Evolutionary conservation across 768 basidiomycete genomes (phyloP).

Genomic region (Amyloporia xantha): DNA sequence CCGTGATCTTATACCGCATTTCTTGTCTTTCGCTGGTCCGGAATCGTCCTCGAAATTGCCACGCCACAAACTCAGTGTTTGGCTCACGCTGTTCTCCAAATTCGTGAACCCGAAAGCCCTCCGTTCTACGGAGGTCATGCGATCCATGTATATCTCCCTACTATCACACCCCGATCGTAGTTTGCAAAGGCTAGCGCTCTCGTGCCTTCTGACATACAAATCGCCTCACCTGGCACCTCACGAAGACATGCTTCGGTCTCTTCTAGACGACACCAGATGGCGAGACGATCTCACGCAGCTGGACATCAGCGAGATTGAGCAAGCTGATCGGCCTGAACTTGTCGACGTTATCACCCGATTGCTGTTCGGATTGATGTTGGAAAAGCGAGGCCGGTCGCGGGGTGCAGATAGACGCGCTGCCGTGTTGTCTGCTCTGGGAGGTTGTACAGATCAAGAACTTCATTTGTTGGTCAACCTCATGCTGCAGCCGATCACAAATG

Average conservation of each 20-base stretch:
- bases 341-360: slow-evolving; percentile 69
- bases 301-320: slow-evolving; percentile 50
- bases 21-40: slow-evolving; percentile 47
- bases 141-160: slow-evolving; percentile 58
- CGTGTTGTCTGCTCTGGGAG: slow-evolving; percentile 62
- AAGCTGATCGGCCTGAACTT: slow-evolving; percentile 53
- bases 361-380: slow-evolving; percentile 84
- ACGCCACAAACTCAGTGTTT: slow-evolving; percentile 59
- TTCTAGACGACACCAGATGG: slow-evolving; percentile 85
- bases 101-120: slow-evolving; percentile 92
- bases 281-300: slow-evolving; percentile 80
- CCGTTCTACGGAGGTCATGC: slow-evolving; percentile 58
- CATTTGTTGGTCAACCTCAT: slow-evolving; percentile 78
- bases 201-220: slow-evolving; percentile 81
- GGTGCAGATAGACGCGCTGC: slow-evolving; percentile 68
- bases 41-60: slow-evolving; percentile 38
- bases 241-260: slow-evolving; percentile 56
- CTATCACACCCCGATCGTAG: slow-evolving; percentile 80
- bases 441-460: slow-evolving; percentile 70
- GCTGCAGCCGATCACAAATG: slow-evolving; percentile 55
- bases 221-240: slow-evolving; percentile 44
- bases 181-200: slow-evolving; percentile 68
- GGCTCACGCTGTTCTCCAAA: slow-evolving; percentile 84
- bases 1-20: slow-evolving; percentile 79
- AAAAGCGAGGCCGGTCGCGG: slow-evolving; percentile 61